These are phyloP conservation scores for Aspergillus spinulosporus DNA, from an alignment of 2,329 filamentous ascomycete species.

Conservation along the genomic window DNA sequence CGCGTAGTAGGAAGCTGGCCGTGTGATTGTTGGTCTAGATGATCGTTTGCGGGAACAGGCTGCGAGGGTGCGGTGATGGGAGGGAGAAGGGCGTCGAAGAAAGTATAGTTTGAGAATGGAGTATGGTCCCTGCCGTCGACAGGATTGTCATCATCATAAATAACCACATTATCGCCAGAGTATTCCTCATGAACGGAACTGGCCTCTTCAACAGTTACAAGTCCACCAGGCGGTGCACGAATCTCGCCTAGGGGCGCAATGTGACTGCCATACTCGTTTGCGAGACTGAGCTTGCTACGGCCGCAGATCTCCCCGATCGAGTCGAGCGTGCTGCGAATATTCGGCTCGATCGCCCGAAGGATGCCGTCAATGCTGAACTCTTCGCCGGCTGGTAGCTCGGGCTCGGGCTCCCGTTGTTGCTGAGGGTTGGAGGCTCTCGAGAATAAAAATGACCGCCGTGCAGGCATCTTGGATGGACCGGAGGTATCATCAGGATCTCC, in stretches of 20 bases:
- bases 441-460: constrained; percentile 34
- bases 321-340: constrained; percentile 59
- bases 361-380: constrained; percentile 60
- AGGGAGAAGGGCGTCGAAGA: constrained; percentile 37
- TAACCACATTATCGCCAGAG: constrained; percentile 37
- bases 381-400: constrained; percentile 48
- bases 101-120: constrained; percentile 39
- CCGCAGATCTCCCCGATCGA: constrained; percentile 65
- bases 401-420: constrained; percentile 27
- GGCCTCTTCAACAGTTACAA: constrained; percentile 47
- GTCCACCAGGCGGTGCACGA: constrained; percentile 35
- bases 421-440: constrained; percentile 24
- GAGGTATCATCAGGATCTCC: constrained; percentile 35
- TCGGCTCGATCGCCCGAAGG: constrained; percentile 57
- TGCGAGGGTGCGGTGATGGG: constrained; percentile 20
- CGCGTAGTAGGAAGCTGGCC: constrained; percentile 23
- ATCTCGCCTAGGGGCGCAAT: constrained; percentile 63
- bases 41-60: not conserved
- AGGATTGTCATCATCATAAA: constrained; percentile 42
- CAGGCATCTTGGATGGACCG: constrained; percentile 34
- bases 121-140: constrained; percentile 38
- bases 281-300: constrained; percentile 60
- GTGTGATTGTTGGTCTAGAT: constrained; percentile 16
- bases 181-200: constrained; percentile 40
- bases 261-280: constrained; percentile 64